phyloP scores from a whole-genome alignment of 495 filamentous ascomycete genomes.

The Sordaria brevicollis region DNA sequence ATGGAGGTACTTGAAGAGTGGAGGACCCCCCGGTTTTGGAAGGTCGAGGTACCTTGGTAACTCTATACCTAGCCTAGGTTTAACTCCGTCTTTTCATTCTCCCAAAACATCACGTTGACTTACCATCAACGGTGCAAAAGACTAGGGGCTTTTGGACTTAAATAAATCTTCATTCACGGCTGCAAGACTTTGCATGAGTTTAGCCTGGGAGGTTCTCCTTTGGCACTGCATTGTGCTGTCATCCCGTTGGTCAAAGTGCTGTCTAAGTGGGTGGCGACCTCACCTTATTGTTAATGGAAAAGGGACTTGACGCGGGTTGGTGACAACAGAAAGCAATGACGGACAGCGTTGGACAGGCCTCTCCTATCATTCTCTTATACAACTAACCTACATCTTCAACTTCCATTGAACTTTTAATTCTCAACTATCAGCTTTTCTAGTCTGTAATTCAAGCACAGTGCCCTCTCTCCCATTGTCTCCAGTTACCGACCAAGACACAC shows the following conservation, averaged over 20 bases:
- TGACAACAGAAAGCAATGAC: background rate
- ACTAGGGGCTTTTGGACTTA: background rate
- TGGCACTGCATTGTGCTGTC: background rate
- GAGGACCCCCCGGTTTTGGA: background rate
- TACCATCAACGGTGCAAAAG: background rate
- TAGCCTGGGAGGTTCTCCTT: background rate
- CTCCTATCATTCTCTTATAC: background rate
- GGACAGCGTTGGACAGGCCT: background rate
- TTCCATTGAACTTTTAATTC: background rate
- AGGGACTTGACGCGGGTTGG: background rate
- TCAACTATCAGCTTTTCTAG: background rate
- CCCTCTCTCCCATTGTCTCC: background rate
- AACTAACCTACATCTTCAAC: background rate
- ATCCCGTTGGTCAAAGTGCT: background rate
- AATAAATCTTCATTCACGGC: background rate
- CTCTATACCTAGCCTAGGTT: background rate
- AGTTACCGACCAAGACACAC: background rate
- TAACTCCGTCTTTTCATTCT: background rate
- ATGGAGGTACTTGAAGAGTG: background rate
- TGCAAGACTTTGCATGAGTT: background rate
- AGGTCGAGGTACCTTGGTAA: background rate
- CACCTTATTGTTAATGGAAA: background rate
- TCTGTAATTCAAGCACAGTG: background rate
- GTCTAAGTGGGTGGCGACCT: background rate
- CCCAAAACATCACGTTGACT: background rate